A percentile compares a stretch with the other conserved stretches of the same genome.
These are phyloP conservation scores for Guillardia theta DNA, from an alignment of 78 protist genomes.

Conservation along the genomic window DNA sequence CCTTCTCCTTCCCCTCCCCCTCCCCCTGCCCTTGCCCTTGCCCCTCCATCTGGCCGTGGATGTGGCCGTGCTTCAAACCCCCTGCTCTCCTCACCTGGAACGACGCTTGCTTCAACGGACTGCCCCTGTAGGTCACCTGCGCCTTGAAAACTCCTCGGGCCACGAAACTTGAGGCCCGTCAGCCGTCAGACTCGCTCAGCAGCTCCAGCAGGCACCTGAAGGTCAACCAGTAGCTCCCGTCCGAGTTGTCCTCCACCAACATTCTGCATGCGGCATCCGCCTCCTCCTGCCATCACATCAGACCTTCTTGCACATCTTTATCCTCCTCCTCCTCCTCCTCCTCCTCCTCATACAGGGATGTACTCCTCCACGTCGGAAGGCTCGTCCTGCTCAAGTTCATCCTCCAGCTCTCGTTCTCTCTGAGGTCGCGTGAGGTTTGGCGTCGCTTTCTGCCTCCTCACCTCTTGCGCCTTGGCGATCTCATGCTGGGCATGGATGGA, in stretches of 20 bases:
- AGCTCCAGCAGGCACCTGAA: too few relatives aligned
- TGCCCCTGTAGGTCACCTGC: not conserved
- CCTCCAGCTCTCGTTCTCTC: too few relatives aligned
- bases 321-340: not conserved
- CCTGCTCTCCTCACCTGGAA: not conserved
- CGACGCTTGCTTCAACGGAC: not conserved
- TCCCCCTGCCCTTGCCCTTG: too few relatives aligned
- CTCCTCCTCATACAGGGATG: not conserved
- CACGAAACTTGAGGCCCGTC: not conserved
- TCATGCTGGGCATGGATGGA: too few relatives aligned
- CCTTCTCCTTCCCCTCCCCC: too few relatives aligned
- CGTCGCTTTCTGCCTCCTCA: too few relatives aligned
- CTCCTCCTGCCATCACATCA: too few relatives aligned
- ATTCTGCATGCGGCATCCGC: not conserved
- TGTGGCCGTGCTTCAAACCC: not conserved
- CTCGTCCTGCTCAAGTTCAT: too few relatives aligned
- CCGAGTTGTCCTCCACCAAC: not conserved
- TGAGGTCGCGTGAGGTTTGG: too few relatives aligned
- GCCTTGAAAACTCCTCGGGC: not conserved
- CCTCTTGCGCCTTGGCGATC: too few relatives aligned
- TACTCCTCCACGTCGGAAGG: too few relatives aligned
- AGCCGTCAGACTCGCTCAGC: not conserved
- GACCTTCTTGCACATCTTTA: not conserved
- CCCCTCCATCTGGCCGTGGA: not conserved
- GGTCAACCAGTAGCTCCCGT: constrained; percentile 7